A percentile compares a stretch with the other conserved stretches of the same genome.
Evolutionary conservation across 805 yeast species (phyloP).

Genomic region (Candida nemodendra): DNA sequence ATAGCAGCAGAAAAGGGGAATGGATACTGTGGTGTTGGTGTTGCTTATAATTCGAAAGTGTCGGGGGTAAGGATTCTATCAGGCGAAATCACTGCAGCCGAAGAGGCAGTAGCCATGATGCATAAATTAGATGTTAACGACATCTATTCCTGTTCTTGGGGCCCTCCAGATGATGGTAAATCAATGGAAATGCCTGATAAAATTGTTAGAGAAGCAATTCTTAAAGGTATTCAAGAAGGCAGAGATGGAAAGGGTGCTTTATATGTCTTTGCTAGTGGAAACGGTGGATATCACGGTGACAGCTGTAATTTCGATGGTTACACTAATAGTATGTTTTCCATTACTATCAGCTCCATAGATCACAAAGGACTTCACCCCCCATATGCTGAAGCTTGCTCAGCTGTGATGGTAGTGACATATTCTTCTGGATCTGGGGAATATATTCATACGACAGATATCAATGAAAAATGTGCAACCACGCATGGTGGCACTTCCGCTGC

Average conservation of each 20-base stretch:
- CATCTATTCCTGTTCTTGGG: constrained; percentile 98
- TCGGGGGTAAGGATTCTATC: constrained; percentile 89
- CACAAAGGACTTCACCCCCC: constrained; percentile 82
- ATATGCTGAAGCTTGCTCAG: constrained; percentile 91
- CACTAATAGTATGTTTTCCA: constrained; percentile 91
- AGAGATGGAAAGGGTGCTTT: constrained; percentile 78
- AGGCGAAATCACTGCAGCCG: constrained; percentile 75
- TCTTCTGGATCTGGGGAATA: constrained; percentile 88
- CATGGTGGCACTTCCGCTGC: constrained; percentile 99
- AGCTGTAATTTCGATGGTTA: constrained; percentile 97
- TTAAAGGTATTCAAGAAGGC: constrained; percentile 84
- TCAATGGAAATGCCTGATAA: constrained; percentile 83
- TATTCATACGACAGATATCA: constrained; percentile 83
- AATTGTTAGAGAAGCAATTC: constrained; percentile 75
- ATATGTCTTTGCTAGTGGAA: constrained; percentile 95
- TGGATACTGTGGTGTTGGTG: constrained; percentile 92
- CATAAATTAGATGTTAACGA: constrained; percentile 82
- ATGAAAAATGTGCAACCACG: constrained; percentile 59
- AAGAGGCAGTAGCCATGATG: constrained; percentile 86
- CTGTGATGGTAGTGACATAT: constrained; percentile 91
- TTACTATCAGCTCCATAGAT: constrained; percentile 93
- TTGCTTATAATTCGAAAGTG: constrained; percentile 84
- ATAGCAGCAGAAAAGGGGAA: constrained; percentile 84
- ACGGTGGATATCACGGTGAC: constrained; percentile 81
- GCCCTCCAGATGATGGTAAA: constrained; percentile 90